Percentiles rank a stretch among this genome's conserved stretches.
phyloP scores from a whole-genome alignment of 2,329 filamentous ascomycete species.

The Stemphylium lycopersici region DNA sequence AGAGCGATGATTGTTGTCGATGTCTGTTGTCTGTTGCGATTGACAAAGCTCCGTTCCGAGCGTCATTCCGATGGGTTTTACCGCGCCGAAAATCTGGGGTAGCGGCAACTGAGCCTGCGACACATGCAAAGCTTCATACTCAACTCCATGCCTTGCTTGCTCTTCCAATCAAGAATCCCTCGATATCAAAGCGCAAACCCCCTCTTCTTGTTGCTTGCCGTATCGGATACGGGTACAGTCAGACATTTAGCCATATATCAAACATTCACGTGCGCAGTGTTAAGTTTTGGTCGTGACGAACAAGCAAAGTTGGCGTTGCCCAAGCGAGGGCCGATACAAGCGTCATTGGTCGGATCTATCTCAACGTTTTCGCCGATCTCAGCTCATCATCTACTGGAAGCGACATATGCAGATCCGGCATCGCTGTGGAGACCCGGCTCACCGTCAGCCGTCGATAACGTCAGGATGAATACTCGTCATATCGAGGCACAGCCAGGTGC shows the following conservation, averaged over 20 bases:
- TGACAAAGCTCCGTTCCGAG: not conserved
- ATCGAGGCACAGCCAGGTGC: constrained; percentile 5
- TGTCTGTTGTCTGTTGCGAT: not conserved
- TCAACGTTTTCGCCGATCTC: constrained; percentile 19
- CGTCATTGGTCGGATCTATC: constrained; percentile 20
- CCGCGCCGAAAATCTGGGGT: constrained; percentile 15
- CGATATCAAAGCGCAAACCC: not conserved
- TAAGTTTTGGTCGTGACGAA: not conserved
- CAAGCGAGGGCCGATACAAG: constrained; percentile 8
- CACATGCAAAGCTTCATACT: not conserved
- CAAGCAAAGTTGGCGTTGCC: constrained; percentile 4
- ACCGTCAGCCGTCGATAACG: constrained; percentile 16
- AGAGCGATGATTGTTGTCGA: not conserved
- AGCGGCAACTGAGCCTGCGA: not conserved
- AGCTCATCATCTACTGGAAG: constrained; percentile 14
- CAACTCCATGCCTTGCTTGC: not conserved
- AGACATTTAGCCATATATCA: not conserved
- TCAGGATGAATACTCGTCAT: constrained; percentile 12
- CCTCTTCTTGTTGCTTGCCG: not conserved
- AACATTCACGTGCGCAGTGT: not conserved
- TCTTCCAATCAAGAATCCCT: not conserved
- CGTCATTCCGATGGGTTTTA: constrained; percentile 14
- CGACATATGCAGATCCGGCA: constrained; percentile 21
- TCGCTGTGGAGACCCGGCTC: constrained; percentile 34
- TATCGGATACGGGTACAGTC: not conserved